Evolutionary conservation across 2,329 filamentous ascomycete species (phyloP), one percentile per base, ranked within the genome.

Genomic region (Bipolaris victoriae): DNA sequence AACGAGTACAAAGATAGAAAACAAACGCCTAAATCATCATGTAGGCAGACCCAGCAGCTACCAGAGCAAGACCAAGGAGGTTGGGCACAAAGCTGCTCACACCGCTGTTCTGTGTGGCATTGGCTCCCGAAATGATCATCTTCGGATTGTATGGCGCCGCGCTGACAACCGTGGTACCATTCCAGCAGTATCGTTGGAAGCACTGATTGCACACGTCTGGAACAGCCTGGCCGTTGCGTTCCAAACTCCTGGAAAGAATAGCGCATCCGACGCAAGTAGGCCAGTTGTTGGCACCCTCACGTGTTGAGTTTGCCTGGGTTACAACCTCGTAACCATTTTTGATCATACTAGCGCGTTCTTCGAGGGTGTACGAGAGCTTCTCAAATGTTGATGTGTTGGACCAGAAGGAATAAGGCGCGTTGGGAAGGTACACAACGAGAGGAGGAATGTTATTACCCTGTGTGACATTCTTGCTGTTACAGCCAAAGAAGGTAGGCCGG

Each of bases 121-220:
- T 55, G 9, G 70, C 45, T 33, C 57, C 51, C 10, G 52, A 33
- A 24, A 73, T 33, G 5, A 64, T 60, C 64, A 70, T 35, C 29
- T 61, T 26, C 1, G 75, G 74, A 11, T 57, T 58, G 50, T 76
- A 77, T 1, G 70, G 66, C 35, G 62, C 43, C 1, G 74, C 66
- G 0, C 52, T 65, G 10, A 62, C 64, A 0, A 77, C 79, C 40
- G 83, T 78, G 1, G 85, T 90, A n/a, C 95, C 95, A 74, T 97
- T 86, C 95, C 95, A 99, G 84, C 95, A 99, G 80, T 97, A 97
- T 18, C 81, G 77, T 11, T 81, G 65, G 76, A 97, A 98, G 79
- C 95, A 99, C 48, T 82, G 70, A 41, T 78, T 81, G 79, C 95
- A 99, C 9, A 85, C 86, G 0, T 84, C 81, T 0, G 94, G 94